Evolutionary conservation across 2,329 filamentous ascomycete genomes (phyloP), one percentile per base, ranked within the genome.

Genomic region (Ophiostoma triangulosporum): DNA sequence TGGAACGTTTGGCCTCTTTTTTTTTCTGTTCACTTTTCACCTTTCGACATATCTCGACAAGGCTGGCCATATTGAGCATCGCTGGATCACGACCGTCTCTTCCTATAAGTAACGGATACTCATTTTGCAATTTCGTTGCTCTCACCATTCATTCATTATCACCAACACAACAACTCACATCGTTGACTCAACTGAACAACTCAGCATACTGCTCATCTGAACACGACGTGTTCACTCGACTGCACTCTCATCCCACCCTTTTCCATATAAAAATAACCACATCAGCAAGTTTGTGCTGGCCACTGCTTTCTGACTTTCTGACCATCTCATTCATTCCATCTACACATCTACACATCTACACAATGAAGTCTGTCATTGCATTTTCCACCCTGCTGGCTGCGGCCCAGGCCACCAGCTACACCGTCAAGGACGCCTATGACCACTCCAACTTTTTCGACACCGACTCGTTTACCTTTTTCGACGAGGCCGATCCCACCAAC

Each of bases 401-500:
- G 1, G 56, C 62, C 60, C 24, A 66, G 50, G 62, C 63, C 29
- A 60, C 65, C 26, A 56, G 70, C 52, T 80, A 80, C 63, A 64
- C 62, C 11, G 67, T 79, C 50, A 64, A 69, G 53, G 72, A 74
- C 60, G 63, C 65, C 43, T 80, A 70, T 65, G 70, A 78, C 64
- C 54, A 63, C 6, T 68, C 64, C 62, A 80, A 80, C 68, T 81
- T 80, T 65, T 80, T 80, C 64, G 59, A 69, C 26, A 65, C 68
- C 51, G 59, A 69, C 20, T 65, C 68, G 51, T 80, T 80, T 61
- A 68, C 72, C 54, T 82, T 83, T 67, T 81, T 75, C 66, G 69
- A 64, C 51, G 67, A 65, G 3, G 56, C 67, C 0, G 88, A 93
- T 62, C 87, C 87, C 0, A 93, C 87, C 2, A 61, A 81, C 57